Base-by-base conservation (phyloP, 495 filamentous ascomycete species). In the Podospora australis region DNA sequence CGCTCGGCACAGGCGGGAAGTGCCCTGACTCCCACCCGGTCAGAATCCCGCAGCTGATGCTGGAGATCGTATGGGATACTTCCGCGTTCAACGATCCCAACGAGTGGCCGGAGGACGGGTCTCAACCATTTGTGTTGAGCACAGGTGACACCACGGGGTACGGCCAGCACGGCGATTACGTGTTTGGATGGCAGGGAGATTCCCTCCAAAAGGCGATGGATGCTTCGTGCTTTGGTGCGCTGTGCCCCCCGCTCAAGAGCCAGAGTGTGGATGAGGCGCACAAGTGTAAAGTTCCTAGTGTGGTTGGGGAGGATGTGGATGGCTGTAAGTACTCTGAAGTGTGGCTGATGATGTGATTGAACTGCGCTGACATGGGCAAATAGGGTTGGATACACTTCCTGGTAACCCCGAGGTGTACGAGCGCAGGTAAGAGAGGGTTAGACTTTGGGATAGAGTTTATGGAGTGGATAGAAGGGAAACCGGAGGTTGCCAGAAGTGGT, bases 41-140 rank as follows among this genome's bases (percentile, higher is more conserved):
- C n/a, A 78, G 75, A 22, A 69, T 80, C 7, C 65, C 77, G 44
- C 76, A 75, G 11, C 61, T 85, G 46, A 83, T 84, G 60, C 76
- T 78, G 49, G 82, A 85, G 60, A 55, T 48, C 51, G 17, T 68
- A 22, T 66, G 65, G 65, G 65, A 64, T 39, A 68, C 65, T 10
- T 60, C 59, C 19, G 46, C 56, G 16, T 68, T 67, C 51, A 69
- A 70, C 52, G 55, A 68, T 53, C 54, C 54, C 39, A 48, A 29
- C 24, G 41, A 62, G 30, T 72, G 70, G 69, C 67, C 70, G 4
- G 55, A 56, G 26, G 67, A 68, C 43, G 64, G 64, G 35, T 59
- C 48, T 38, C 67, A 71, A 44, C 70, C 69, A 14, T 71, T 73
- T 48, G 64, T 72, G 11, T 72, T 69, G 70, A 63, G 57, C 43